Evolutionary conservation across 805 yeast genomes (phyloP).

Genomic region (Pichia insulana): DNA sequence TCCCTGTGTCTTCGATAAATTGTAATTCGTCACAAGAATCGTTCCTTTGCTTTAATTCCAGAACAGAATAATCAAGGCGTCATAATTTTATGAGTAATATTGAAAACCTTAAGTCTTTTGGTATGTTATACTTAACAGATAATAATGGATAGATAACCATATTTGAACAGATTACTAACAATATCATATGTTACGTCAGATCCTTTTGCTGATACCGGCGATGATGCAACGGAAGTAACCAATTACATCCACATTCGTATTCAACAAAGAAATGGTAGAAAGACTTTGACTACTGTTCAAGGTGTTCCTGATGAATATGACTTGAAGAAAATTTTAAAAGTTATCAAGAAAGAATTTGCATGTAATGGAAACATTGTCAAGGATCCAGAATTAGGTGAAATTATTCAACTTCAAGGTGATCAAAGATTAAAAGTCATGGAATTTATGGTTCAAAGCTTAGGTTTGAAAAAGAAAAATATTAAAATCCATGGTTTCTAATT

Average conservation of each 20-base stretch:
- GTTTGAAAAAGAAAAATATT: conserved; percentile 90
- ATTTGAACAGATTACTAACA: background rate
- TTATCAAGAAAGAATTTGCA: conserved; percentile 94
- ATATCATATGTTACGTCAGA: conserved; percentile 32
- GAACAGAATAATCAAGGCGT: background rate
- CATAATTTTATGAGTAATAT: conserved; percentile 66
- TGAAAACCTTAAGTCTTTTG: conserved; percentile 79
- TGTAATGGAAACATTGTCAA: conserved; percentile 97
- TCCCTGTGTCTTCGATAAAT: no score
- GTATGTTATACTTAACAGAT: conserved; percentile 28
- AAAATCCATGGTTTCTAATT: conserved; percentile 93
- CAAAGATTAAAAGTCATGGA: conserved; percentile 95
- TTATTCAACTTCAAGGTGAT: conserved; percentile 97
- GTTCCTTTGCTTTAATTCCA: no score
- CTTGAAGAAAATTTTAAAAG: conserved; percentile 85
- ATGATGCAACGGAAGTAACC: conserved; percentile 93
- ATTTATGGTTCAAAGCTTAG: conserved; percentile 78
- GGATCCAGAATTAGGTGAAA: conserved; percentile 93
- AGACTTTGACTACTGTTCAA: conserved; percentile 96
- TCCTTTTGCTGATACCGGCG: conserved; percentile 99
- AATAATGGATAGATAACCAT: no score
- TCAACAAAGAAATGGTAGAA: conserved; percentile 99
- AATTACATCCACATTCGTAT: conserved; percentile 97
- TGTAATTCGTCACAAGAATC: no score
- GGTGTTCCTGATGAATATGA: conserved; percentile 95